Evolutionary conservation across 129 eudicot species (phyloP), one percentile per base, ranked within the genome.

Genomic region (Saussurea involucrata): DNA sequence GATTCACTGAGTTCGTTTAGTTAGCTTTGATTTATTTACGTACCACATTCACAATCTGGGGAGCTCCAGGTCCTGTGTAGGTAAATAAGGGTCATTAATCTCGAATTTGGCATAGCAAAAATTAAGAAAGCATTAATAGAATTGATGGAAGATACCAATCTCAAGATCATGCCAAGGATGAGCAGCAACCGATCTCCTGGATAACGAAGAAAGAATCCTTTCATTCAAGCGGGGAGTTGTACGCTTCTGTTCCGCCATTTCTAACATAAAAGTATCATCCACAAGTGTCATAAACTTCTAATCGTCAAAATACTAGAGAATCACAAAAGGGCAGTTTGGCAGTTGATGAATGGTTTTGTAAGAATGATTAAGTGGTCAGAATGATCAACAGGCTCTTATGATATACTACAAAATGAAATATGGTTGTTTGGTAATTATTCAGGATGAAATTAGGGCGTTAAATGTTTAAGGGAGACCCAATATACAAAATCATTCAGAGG

Each of bases 61-160:
- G 92, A 29, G 96, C 92, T 81, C 88, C 92, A 33, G 96, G 92
- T 73, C 92, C 96, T 90, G 87, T 79, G 63, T 63, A 60, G 40
- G 22, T 17, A 65, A 69, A n/a, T 12, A 68, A 63, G 46, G 40
- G 20, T 68, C 58, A 69, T 32, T 69, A 60, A 40, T 61, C 7
- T 61, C 33, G 8, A 37, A 58, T 6, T 8, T 5, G 8, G 17
- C 10, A 37, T 71, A 55, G 27, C 40, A 34, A 8, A 77, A 12
- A 21, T 15, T 58, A 60, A 58, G 72, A 8, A 2, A 53, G 5
- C 5, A 53, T 8, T 44, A 18, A 76, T 22, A 40, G 60, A 44
- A 68, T 3, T 5, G 20, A 60, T 75, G 1, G 6, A 32, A 75
- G 17, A 34, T 84, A 80, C 89, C 89, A 29, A 85, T 78, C 32